Conservation (phyloP, 306 rosid genomes). For the Arachis stenosperma region DNA sequence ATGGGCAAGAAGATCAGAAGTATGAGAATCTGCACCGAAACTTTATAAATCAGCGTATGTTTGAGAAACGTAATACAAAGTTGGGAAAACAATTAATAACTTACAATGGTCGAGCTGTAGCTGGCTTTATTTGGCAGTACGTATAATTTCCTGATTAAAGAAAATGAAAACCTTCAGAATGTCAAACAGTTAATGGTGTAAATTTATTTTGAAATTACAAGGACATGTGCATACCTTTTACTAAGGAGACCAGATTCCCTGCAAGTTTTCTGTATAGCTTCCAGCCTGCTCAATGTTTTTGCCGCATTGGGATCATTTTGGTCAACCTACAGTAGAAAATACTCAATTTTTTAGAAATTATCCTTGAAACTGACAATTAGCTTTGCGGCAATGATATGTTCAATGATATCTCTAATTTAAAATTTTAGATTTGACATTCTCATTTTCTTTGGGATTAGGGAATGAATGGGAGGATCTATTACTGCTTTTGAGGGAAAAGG, state of each 20-base stretch:
- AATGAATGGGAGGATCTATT: not conserved
- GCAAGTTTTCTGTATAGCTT: conserved; percentile 74
- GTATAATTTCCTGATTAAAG: conserved; percentile 52
- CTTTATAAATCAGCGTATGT: conserved; percentile 1
- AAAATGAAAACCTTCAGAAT: conserved; percentile 25
- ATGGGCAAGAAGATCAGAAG: conserved; percentile 47
- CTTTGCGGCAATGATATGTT: not conserved
- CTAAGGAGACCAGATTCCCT: conserved; percentile 73
- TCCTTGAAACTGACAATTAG: conserved; percentile 6
- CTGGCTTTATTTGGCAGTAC: conserved; percentile 34
- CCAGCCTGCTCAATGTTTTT: conserved; percentile 82
- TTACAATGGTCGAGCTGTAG: conserved; percentile 47
- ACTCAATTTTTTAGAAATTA: not conserved
- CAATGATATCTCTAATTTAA: conserved; percentile 30
- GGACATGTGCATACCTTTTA: conserved; percentile 54
- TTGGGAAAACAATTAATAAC: conserved; percentile 1
- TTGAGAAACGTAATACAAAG: not conserved
- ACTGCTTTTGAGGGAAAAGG: conserved; percentile 6
- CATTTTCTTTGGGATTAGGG: conserved; percentile 14
- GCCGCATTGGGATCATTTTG: conserved; percentile 81
- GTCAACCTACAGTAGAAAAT: conserved; percentile 67
- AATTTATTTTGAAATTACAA: not conserved
- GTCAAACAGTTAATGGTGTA: not conserved
- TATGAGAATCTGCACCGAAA: conserved; percentile 50
- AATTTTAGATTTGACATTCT: not conserved